Evolutionary conservation across 2,329 filamentous ascomycete genomes (phyloP).

Genomic region (Penicillium sp.): DNA sequence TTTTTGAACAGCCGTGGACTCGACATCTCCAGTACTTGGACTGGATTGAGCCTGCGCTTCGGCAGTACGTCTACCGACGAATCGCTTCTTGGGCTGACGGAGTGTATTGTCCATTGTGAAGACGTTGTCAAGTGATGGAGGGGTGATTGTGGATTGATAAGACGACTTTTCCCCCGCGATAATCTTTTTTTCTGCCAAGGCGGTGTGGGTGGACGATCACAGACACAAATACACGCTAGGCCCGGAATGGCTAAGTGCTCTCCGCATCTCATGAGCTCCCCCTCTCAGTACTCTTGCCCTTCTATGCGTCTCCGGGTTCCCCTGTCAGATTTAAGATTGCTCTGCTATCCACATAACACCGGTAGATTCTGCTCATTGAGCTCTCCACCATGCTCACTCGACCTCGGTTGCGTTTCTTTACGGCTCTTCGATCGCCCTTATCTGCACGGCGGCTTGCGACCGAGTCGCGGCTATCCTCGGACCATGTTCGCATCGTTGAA

Average conservation of each 20-base stretch:
- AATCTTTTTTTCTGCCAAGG: slow-evolving; percentile 4
- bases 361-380: not conserved
- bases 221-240: slow-evolving; percentile 9
- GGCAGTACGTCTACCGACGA: slow-evolving; percentile 79
- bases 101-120: slow-evolving; percentile 18
- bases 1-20: slow-evolving; percentile 55
- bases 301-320: not conserved
- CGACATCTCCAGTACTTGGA: slow-evolving; percentile 59
- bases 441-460: slow-evolving; percentile 35
- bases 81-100: slow-evolving; percentile 83
- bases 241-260: slow-evolving; percentile 21
- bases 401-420: slow-evolving; percentile 29
- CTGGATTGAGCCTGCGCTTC: slow-evolving; percentile 55
- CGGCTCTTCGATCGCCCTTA: slow-evolving; percentile 24
- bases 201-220: slow-evolving; percentile 3
- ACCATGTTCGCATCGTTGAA: slow-evolving; percentile 55
- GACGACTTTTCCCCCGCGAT: slow-evolving; percentile 5
- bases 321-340: not conserved
- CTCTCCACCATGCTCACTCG: slow-evolving; percentile 26
- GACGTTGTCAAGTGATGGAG: not conserved
- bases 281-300: slow-evolving; percentile 3
- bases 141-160: not conserved
- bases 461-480: slow-evolving; percentile 44
- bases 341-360: not conserved
- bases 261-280: slow-evolving; percentile 28